Conservation (phyloP, 495 filamentous ascomycete species). For the Aspergillus homomorphus region DNA sequence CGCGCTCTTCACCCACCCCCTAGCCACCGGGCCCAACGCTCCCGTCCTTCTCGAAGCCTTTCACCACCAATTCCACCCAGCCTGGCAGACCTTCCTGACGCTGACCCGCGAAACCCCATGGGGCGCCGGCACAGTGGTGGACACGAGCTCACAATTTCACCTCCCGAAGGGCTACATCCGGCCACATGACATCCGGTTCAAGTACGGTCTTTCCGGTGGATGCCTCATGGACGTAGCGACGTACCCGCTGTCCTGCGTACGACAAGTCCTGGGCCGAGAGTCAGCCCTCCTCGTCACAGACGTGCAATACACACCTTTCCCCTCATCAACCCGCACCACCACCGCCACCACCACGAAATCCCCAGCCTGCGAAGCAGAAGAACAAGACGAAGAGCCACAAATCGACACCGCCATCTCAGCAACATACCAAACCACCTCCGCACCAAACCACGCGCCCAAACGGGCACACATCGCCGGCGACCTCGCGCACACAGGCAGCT, state of each 20-base stretch:
- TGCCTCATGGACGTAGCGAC: constrained; percentile 55
- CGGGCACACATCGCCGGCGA: constrained; percentile 39
- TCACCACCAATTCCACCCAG: constrained; percentile 55
- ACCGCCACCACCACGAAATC: too few relatives aligned
- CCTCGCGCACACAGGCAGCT: constrained; percentile 13
- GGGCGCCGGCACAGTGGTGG: background rate
- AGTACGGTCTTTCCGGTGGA: constrained; percentile 55
- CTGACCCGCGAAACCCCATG: constrained; percentile 30
- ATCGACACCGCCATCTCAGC: constrained; percentile 41
- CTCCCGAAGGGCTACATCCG: constrained; percentile 12
- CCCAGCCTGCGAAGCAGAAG: background rate
- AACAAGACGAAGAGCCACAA: constrained; percentile 18
- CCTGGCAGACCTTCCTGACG: constrained; percentile 48
- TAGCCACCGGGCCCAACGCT: constrained; percentile 22
- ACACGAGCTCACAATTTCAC: constrained; percentile 13
- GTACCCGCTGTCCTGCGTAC: constrained; percentile 44
- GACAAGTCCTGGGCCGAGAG: constrained; percentile 34
- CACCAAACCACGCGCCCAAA: too few relatives aligned
- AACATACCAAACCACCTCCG: constrained; percentile 41
- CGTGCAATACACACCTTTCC: background rate
- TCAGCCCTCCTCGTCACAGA: constrained; percentile 24
- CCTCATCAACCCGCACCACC: too few relatives aligned
- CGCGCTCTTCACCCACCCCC: constrained; percentile 33
- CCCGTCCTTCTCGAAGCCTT: constrained; percentile 59
- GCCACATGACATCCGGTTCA: constrained; percentile 54